phyloP scores from a whole-genome alignment of 202 grass and related monocot species.

The Alloteropsis angusta region DNA sequence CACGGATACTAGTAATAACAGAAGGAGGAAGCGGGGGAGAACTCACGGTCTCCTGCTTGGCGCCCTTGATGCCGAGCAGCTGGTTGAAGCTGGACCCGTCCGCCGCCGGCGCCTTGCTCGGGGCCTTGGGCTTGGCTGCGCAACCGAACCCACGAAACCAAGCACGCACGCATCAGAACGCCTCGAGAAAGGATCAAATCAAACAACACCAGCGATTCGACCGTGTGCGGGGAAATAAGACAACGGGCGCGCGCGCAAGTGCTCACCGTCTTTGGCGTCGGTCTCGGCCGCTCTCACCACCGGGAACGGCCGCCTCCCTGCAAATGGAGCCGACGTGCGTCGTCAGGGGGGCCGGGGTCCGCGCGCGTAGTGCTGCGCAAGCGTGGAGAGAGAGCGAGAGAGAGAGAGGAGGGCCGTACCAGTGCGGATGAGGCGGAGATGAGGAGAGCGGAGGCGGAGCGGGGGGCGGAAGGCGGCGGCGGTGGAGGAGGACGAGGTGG shows the following conservation, averaged over 20 bases:
- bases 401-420: background rate
- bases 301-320: constrained; percentile 43
- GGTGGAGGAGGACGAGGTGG: background rate
- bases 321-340: constrained; percentile 24
- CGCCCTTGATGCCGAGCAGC: constrained; percentile 92
- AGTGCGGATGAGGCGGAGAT: constrained; percentile 33
- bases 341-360: background rate
- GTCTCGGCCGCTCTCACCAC: constrained; percentile 55
- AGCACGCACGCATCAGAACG: background rate
- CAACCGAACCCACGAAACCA: background rate
- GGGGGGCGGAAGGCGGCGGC: constrained; percentile 15
- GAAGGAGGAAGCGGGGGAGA: background rate
- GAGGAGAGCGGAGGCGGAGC: constrained; percentile 26
- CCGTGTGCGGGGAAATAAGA: background rate
- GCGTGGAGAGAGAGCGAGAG: background rate
- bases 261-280: constrained; percentile 59
- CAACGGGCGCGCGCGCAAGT: background rate
- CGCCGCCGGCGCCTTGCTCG: constrained; percentile 47
- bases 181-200: background rate
- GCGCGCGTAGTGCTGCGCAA: background rate
- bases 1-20: background rate
- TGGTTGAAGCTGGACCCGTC: constrained; percentile 88
- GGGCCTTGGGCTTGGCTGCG: constrained; percentile 45
- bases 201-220: background rate
- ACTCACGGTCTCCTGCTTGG: constrained; percentile 67